Evolutionary conservation across 345 rosid genomes (phyloP).

Genomic region (Brassica juncea): DNA sequence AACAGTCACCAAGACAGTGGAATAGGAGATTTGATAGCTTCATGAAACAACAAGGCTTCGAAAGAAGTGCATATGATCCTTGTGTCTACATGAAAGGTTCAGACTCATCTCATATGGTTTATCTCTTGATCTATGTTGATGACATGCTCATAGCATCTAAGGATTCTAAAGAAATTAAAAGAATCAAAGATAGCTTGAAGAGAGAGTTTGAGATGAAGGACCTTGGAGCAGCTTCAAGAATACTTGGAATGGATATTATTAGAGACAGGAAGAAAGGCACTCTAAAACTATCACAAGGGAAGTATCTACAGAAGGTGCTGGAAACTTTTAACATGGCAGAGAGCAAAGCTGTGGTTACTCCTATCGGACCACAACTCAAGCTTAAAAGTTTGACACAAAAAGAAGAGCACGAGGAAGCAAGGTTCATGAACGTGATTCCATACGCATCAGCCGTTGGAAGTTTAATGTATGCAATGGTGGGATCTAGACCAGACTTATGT

Average conservation of each 20-base stretch:
- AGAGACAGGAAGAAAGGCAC: background rate
- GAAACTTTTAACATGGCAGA: background rate
- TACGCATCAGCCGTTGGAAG: background rate
- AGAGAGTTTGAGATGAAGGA: background rate
- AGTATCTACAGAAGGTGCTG: background rate
- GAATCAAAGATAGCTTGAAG: background rate
- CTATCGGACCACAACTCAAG: background rate
- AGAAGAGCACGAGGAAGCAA: background rate
- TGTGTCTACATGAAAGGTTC: no score
- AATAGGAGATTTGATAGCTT: background rate
- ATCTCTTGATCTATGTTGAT: background rate
- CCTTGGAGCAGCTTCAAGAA: background rate
- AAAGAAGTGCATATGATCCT: no score
- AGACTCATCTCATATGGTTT: background rate
- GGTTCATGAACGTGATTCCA: background rate
- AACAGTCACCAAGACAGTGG: background rate
- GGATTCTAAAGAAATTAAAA: background rate
- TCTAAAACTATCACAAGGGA: background rate
- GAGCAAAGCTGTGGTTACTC: background rate
- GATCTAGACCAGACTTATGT: background rate
- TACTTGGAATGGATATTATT: background rate
- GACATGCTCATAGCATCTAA: background rate
- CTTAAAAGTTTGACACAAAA: background rate
- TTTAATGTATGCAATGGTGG: background rate
- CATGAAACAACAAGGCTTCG: no score